A percentile compares a stretch with the other conserved stretches of the same genome.
phyloP scores from a whole-genome alignment of 2,329 filamentous ascomycete genomes.

The Aureobasidium sp. region DNA sequence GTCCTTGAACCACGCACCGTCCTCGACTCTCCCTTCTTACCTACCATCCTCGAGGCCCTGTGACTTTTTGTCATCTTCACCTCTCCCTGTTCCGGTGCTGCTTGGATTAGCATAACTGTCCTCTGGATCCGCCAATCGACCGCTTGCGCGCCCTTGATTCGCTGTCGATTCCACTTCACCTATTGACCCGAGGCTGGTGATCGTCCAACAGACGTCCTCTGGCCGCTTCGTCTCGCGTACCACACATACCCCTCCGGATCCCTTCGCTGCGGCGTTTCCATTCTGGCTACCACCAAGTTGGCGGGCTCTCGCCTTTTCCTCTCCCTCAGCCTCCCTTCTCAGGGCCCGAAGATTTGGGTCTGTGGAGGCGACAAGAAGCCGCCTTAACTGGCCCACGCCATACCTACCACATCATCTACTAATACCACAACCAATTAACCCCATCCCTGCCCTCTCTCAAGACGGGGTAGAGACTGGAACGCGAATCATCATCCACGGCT shows the following conservation, averaged over 20 bases:
- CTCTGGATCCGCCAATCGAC: background rate
- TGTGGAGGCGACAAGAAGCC: constrained; percentile 95
- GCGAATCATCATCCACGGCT: constrained; percentile 22
- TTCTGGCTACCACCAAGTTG: constrained; percentile 72
- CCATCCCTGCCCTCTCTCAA: constrained; percentile 15
- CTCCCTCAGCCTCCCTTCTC: constrained; percentile 77
- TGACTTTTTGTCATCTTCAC: constrained; percentile 7
- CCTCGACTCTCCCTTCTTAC: constrained; percentile 5
- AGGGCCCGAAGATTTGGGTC: constrained; percentile 86
- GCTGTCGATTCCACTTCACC: background rate
- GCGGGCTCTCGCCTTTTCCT: constrained; percentile 70
- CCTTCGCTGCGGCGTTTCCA: constrained; percentile 26
- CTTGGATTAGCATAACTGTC: background rate
- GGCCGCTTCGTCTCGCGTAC: background rate
- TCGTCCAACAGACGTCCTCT: constrained; percentile 5
- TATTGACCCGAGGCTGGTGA: constrained; percentile 2
- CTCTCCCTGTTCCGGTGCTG: background rate
- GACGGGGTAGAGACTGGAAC: constrained; percentile 6
- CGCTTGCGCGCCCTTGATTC: background rate
- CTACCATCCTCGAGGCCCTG: constrained; percentile 7
- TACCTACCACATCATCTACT: constrained; percentile 18
- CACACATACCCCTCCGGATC: background rate
- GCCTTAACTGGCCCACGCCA: constrained; percentile 64
- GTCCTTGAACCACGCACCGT: background rate
- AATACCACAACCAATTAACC: constrained; percentile 23